Conservation (phyloP, 768 basidiomycete species). For the Holtermannia corniformis region DNA sequence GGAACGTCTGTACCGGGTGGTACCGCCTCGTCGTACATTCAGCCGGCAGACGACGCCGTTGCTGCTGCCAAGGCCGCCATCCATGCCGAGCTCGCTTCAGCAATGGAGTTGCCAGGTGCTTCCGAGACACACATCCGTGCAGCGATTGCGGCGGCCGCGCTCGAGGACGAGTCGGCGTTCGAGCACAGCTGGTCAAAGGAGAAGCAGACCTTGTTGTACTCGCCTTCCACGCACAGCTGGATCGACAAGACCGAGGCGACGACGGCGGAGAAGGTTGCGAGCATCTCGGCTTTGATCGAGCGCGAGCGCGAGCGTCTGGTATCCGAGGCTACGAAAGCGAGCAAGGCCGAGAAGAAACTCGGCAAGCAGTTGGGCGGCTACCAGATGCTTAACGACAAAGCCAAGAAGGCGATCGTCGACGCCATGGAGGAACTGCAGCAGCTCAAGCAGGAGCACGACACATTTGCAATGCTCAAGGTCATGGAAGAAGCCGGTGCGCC, state of each 20-base stretch:
- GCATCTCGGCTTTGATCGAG: conserved; percentile 54
- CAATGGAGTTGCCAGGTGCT: conserved; percentile 78
- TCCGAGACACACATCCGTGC: conserved; percentile 67
- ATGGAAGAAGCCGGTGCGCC: conserved; percentile 72
- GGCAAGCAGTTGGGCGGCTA: conserved; percentile 84
- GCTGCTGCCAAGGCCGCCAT: conserved; percentile 60
- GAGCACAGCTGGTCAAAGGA: conserved; percentile 59
- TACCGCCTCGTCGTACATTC: conserved; percentile 53
- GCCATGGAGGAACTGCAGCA: conserved; percentile 57
- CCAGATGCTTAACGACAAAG: conserved; percentile 59
- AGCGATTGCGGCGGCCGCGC: conserved; percentile 57
- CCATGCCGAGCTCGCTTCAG: conserved; percentile 66
- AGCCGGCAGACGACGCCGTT: conserved; percentile 56
- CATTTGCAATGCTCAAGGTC: conserved; percentile 61
- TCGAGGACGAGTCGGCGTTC: conserved; percentile 51
- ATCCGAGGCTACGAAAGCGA: conserved; percentile 66
- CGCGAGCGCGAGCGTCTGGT: conserved; percentile 62
- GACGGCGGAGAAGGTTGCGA: conserved; percentile 46
- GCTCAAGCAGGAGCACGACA: conserved; percentile 62
- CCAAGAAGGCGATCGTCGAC: conserved; percentile 41
- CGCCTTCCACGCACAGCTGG: conserved; percentile 54
- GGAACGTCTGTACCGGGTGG: conserved; percentile 72
- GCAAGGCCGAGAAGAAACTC: conserved; percentile 86
- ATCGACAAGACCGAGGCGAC: conserved; percentile 49
- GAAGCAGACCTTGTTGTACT: conserved; percentile 57